Evolutionary conservation across 2,329 filamentous ascomycete genomes (phyloP), one percentile per base, ranked within the genome.

Genomic region (Pestalotiopsis sp.): DNA sequence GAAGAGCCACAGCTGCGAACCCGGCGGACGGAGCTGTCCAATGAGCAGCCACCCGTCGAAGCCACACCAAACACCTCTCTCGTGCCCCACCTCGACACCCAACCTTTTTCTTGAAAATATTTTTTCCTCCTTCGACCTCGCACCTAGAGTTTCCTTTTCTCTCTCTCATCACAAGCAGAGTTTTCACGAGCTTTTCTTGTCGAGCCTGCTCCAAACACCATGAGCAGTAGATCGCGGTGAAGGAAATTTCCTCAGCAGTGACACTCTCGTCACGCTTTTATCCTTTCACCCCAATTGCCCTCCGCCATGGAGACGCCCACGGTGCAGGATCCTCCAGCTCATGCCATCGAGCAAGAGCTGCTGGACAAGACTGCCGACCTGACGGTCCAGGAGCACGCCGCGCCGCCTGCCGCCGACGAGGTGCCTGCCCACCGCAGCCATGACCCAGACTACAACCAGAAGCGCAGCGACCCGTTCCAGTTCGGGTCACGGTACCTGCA

Each of bases 381-480:
- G 64, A 74, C 73, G 45, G 71, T 77, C 58, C 41, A 65, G 38
- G 59, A 70, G 65, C 73, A 77, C 68, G 74, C 75, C 57, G 20
- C 38, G 25, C 38, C 61, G 9, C 41, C 63, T 12, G 41, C 25
- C 23, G 70, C 68, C 25, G 68, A 77, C 13, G 75, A 78, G 45
- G 64, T 87, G 38, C 86, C 88, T 67, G 80, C 90, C 45, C 88
- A 92, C 75, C 89, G 90, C 72, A 93, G 92, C 25, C 92, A 95
- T 80, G 87, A 92, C 76, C 90, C 92, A 52, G 76, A 83, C 71
- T 82, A 91, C 80, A 96, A 94, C 80, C 85, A 92, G 82, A 98
- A 98, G 84, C 89, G 94, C 75, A 93, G 84, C 77, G 94, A 98
- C 77, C 96, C 96, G 20, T 99, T 98, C 81, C 92, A 97, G 81